Conservation (phyloP, 2,329 filamentous ascomycete genomes). For the Monosporascus sp. region DNA sequence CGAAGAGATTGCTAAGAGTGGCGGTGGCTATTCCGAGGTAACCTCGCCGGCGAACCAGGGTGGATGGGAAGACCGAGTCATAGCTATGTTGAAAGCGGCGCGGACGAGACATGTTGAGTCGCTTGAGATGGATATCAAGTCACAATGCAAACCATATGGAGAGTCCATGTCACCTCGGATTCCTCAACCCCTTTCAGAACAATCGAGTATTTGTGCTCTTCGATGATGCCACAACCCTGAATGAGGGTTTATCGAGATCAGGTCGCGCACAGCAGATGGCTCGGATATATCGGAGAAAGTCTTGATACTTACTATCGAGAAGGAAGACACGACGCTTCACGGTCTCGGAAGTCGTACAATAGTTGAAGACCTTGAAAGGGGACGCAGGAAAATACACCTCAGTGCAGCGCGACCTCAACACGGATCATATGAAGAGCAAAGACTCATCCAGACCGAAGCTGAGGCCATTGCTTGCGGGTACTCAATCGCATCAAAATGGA, state of each 20-base stretch:
- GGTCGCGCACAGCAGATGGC: not conserved
- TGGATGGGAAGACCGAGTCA: constrained; percentile 9
- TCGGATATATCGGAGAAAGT: not conserved
- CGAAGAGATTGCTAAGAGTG: constrained; percentile 53
- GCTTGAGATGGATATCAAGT: constrained; percentile 2
- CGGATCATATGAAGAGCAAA: not conserved
- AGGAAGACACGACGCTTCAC: constrained; percentile 4
- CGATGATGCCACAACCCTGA: not conserved
- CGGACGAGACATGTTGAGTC: constrained; percentile 5
- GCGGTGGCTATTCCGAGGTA: constrained; percentile 47
- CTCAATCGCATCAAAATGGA: constrained; percentile 9
- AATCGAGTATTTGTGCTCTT: constrained; percentile 9
- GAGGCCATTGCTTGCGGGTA: constrained; percentile 9
- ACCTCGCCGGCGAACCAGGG: constrained; percentile 4
- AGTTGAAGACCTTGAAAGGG: constrained; percentile 4
- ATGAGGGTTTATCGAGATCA: too few relatives aligned
- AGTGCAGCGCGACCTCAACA: too few relatives aligned
- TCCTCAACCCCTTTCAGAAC: constrained; percentile 4
- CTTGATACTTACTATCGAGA: not conserved
- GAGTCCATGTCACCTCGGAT: constrained; percentile 5
- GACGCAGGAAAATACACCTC: too few relatives aligned
- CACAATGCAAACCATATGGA: too few relatives aligned
- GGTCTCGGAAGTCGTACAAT: constrained; percentile 6
- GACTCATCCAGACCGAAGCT: not conserved
- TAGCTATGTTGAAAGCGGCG: constrained; percentile 12